Base-by-base conservation (phyloP, 352 stramenopile species). In the Globisporangium nodosum region DNA sequence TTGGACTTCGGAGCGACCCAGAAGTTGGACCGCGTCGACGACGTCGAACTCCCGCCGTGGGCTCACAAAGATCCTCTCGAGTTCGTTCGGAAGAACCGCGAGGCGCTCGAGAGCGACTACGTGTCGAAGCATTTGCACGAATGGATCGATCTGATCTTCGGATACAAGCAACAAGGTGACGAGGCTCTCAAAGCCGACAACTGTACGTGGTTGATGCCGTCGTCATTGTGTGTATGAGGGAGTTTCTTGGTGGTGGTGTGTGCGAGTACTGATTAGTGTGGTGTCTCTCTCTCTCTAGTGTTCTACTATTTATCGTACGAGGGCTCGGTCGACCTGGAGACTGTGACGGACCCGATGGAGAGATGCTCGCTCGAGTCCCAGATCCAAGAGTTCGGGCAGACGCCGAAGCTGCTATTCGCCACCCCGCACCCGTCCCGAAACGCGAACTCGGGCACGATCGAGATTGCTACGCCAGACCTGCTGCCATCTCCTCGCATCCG, bases 121-220 rank as follows among this genome's bases (percentile, higher is more conserved):
- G 97, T 97, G 21, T 98, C 94, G 35, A 64, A 88, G 49, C 91
- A 97, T 70, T 61, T 99, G 13, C 94, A 98, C 52, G 79, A 98
- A 57, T 99, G 97, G 97, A 98, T 99, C 62, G 96, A 99, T 70
- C 79, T 99, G 21, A 98, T 99, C 39, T 99, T 99, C 66, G 97
- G 97, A 31, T 96, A 82, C 70, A 98, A 97, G 63, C 96, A 99
- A 69, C 91, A 97, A 74, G 97, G 97, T 12, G 74, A 90, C 5
- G 78, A 85, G 50, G 87, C 87, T 0, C 56, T 90, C 47, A 68
- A 85, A 13, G 78, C 85, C 6, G 76, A 94, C 61, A 96, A 96
- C 58, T 51, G 85, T 94, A 11, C 31, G 31, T 9, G 8, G 24
- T 27, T 27, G 24, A 27, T 27, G 24, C 24, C 24, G 24, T 27